Base-by-base conservation (phyloP, 179 eudicot species). In the Vitellaria paradoxa region DNA sequence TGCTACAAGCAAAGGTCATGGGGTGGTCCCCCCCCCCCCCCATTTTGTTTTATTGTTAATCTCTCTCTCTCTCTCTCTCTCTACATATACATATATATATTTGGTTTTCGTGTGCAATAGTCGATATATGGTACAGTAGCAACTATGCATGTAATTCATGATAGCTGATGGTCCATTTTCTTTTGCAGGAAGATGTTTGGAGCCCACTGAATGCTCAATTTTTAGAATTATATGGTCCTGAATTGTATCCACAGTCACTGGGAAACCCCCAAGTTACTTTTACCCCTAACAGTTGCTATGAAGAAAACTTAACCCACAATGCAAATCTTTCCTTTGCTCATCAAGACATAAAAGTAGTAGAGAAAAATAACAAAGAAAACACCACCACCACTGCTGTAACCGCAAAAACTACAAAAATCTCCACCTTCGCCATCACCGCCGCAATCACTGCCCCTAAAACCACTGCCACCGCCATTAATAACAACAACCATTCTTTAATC, bases 231-330 rank as follows among this genome's bases (percentile, higher is more conserved):
- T 90, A 87, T 72, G 90, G 92, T 47, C 81, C 91, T 1, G 93
- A 91, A 42, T 60, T 92, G 45, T 92, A 89, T 47, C 75, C 81
- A 1, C 94, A 89, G 52, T 81, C 94, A 5, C 68, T 91, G 24
- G 94, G 88, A 70, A 89, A 84, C 76, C 85, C 94, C 0, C 91
- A 93, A 77, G 89, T 82, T 65, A 83, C 89, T 76, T 91, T 94
- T 42, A 42, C 0, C 45, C 5, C 45, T 6, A 89, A 89, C 75
- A 84, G 86, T 76, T 85, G 91, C 75, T 88, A 87, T 69, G 93
- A 90, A 2, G 84, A 91, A 2, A 52, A 52, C 65, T 78, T 89
- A n/a, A 83, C 86, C 0, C 86, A 84, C 45, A 42, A 42, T 42
- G 59, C 85, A 23, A 78, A 84, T 30, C 77, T 81, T 61, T 79